Evolutionary conservation across 2,329 filamentous ascomycete species (phyloP).

Genomic region (Pyrenophora teres): DNA sequence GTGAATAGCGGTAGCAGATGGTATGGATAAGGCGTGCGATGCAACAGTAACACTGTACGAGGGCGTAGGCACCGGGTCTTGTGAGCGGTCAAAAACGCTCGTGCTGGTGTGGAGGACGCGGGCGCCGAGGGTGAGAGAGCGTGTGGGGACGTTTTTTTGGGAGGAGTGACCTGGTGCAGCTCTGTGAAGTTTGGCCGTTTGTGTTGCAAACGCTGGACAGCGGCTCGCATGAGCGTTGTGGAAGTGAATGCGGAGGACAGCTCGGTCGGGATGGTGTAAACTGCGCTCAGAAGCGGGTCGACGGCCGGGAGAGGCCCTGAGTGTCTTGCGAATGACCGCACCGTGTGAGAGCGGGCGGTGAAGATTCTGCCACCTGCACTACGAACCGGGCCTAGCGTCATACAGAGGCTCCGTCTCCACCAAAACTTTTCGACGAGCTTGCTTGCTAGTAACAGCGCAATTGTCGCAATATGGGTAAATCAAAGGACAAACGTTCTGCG

Average conservation of each 20-base stretch:
- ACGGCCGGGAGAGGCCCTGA: conserved; percentile 19
- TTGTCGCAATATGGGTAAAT: conserved; percentile 44
- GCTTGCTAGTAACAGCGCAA: conserved; percentile 12
- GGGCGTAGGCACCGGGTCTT: conserved; percentile 24
- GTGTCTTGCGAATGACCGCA: conserved; percentile 26
- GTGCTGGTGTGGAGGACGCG: conserved; percentile 25
- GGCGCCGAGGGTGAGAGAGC: conserved; percentile 27
- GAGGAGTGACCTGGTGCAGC: conserved; percentile 11
- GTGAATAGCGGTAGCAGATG: conserved; percentile 6
- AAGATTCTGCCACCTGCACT: conserved; percentile 13
- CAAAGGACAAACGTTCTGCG: conserved; percentile 32
- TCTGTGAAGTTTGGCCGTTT: conserved; percentile 2
- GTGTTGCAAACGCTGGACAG: conserved; percentile 14
- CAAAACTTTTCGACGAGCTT: conserved; percentile 37
- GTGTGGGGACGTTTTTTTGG: conserved; percentile 17
- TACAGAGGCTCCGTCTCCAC: conserved; percentile 24
- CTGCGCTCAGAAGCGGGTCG: conserved; percentile 24
- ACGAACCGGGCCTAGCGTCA: conserved; percentile 11
- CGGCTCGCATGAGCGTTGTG: conserved; percentile 22
- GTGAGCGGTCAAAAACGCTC: conserved; percentile 37
- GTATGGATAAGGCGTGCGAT: conserved; percentile 20
- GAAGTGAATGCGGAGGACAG: conserved; percentile 12
- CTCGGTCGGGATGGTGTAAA: conserved; percentile 18
- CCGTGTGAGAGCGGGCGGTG: conserved; percentile 14
- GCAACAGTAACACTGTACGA: conserved; percentile 17